Evolutionary conservation across 768 basidiomycete genomes (phyloP).

Genomic region (Paxillus involutus): DNA sequence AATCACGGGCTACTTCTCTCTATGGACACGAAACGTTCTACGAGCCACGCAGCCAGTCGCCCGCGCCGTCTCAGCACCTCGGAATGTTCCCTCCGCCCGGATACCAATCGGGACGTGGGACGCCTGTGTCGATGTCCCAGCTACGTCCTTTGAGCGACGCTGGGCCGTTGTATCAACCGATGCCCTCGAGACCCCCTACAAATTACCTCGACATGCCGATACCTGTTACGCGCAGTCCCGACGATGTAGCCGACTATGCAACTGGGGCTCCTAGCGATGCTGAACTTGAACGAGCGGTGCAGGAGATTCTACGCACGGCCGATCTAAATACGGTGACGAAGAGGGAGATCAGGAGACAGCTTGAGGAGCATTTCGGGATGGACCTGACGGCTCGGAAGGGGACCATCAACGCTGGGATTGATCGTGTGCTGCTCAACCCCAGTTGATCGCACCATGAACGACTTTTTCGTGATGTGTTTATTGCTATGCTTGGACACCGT

Average conservation of each 20-base stretch:
- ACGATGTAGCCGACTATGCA: conserved; percentile 43
- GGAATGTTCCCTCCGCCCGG: conserved; percentile 59
- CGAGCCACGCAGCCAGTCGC: conserved; percentile 72
- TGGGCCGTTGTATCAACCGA: conserved; percentile 53
- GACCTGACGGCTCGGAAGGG: conserved; percentile 72
- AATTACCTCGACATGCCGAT: conserved; percentile 77
- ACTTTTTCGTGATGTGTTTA: too few species aligned
- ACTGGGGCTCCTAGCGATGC: conserved; percentile 56
- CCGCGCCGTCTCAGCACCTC: conserved; percentile 64
- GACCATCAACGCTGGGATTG: conserved; percentile 77
- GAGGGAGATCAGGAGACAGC: conserved; percentile 78
- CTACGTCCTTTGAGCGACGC: conserved; percentile 33
- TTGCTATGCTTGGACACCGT: not conserved
- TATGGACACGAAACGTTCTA: conserved; percentile 90
- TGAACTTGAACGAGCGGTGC: conserved; percentile 75
- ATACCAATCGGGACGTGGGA: conserved; percentile 77
- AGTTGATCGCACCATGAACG: conserved; percentile 11
- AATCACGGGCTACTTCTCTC: conserved; percentile 75
- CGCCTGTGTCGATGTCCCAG: conserved; percentile 51
- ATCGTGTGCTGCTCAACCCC: conserved; percentile 62
- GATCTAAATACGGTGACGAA: conserved; percentile 93
- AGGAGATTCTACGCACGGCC: conserved; percentile 69
- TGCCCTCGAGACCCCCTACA: conserved; percentile 69
- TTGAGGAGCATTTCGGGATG: conserved; percentile 82
- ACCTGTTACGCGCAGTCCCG: conserved; percentile 52